A percentile compares a stretch with the other conserved stretches of the same genome.
Evolutionary conservation across 805 yeast genomes (phyloP).

Genomic region (Suhomyces canberraensis): DNA sequence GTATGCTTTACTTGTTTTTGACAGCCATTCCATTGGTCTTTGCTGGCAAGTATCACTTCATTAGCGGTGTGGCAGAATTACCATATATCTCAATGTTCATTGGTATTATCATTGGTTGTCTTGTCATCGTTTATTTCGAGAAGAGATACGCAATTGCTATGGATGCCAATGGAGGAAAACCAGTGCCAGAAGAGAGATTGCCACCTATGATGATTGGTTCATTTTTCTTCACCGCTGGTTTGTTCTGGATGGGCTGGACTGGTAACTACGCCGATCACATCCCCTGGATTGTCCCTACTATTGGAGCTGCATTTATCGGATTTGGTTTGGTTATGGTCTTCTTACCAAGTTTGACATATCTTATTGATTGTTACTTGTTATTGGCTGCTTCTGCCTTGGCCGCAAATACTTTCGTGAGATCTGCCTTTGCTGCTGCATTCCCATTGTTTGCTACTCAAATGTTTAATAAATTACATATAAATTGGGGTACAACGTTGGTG

Average conservation of each 20-base stretch:
- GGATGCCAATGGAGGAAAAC: constrained; percentile 39
- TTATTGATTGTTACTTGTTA: constrained; percentile 56
- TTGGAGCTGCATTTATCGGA: constrained; percentile 42
- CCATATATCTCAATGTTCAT: constrained; percentile 34
- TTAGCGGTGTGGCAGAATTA: constrained; percentile 23
- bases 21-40: constrained; percentile 48
- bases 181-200: constrained; percentile 77
- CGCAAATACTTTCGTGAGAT: constrained; percentile 58
- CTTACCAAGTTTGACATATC: constrained; percentile 56
- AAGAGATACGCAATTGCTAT: constrained; percentile 28
- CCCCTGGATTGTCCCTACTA: constrained; percentile 68
- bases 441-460: constrained; percentile 56
- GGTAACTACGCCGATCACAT: constrained; percentile 68
- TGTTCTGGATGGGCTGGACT: constrained; percentile 86
- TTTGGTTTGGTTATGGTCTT: constrained; percentile 53
- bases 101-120: constrained; percentile 34
- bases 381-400: constrained; percentile 66
- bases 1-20: constrained; percentile 43
- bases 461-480: constrained; percentile 47
- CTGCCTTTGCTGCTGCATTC: constrained; percentile 58
- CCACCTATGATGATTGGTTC: constrained; percentile 75
- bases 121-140: constrained; percentile 26
- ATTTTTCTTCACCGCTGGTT: constrained; percentile 68
- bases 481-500: constrained; percentile 54
- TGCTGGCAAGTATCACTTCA: constrained; percentile 27